These are phyloP conservation scores for Corchorus capsularis DNA, from an alignment of 345 rosid species.

Conservation along the genomic window DNA sequence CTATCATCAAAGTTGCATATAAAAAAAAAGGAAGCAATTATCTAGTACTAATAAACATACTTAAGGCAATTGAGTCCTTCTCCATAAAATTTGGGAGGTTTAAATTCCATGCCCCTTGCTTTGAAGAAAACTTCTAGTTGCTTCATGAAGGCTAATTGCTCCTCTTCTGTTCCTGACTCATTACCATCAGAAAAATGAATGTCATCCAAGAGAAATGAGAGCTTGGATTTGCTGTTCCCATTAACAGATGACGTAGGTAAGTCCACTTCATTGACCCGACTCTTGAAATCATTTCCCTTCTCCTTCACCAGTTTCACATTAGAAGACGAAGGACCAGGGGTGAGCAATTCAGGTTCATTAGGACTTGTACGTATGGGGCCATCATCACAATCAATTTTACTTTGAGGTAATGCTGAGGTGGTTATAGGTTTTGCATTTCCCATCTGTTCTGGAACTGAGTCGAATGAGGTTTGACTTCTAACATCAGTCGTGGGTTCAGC, in stretches of 20 bases:
- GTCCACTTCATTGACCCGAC: constrained; percentile 33
- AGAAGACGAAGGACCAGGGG: constrained; percentile 39
- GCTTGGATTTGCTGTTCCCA: constrained; percentile 40
- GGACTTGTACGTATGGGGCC: constrained; percentile 21
- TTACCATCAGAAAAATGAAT: constrained; percentile 54
- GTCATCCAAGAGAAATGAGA: constrained; percentile 38
- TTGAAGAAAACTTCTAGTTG: constrained; percentile 60
- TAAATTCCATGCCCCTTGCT: constrained; percentile 63
- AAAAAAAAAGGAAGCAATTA: neutral
- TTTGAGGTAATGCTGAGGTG: constrained; percentile 27
- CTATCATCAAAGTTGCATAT: neutral
- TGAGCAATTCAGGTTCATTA: constrained; percentile 27
- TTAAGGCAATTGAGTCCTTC: constrained; percentile 70
- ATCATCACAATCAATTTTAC: constrained; percentile 29
- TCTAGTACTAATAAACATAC: constrained; percentile 37
- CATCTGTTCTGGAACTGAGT: neutral
- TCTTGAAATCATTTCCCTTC: constrained; percentile 32
- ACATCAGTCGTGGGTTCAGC: constrained; percentile 22
- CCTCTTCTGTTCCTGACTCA: constrained; percentile 71
- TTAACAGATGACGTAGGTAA: constrained; percentile 28
- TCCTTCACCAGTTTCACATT: constrained; percentile 36
- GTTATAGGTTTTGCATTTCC: constrained; percentile 18
- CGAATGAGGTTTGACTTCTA: constrained; percentile 1
- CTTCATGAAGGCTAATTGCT: constrained; percentile 56
- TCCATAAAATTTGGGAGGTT: constrained; percentile 74